Percentiles rank a stretch among this genome's conserved stretches.
phyloP scores from a whole-genome alignment of 257 asterid species.

The Echium plantagineum region DNA sequence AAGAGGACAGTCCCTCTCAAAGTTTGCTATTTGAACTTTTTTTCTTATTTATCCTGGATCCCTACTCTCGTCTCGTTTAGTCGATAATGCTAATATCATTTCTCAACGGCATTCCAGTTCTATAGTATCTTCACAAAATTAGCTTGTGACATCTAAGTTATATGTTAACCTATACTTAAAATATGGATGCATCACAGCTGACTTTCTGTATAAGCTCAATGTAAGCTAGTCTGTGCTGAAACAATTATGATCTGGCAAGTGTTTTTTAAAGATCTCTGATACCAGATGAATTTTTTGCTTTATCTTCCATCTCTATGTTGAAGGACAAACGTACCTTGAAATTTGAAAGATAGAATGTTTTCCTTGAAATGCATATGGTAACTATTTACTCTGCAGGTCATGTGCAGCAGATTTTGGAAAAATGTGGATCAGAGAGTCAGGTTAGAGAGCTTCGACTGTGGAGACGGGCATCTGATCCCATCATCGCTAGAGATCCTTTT shows the following conservation, averaged over 20 bases:
- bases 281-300: not conserved
- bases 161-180: not conserved
- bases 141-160: not conserved
- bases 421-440: conserved; percentile 32
- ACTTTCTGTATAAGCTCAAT: not conserved
- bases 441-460: conserved; percentile 75
- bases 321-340: not conserved
- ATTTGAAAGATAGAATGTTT: not conserved
- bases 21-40: not conserved
- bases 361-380: not conserved
- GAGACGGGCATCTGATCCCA: conserved; percentile 68
- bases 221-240: not conserved
- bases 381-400: conserved; percentile 38
- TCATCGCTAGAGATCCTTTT: conserved; percentile 74
- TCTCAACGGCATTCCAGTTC: not conserved
- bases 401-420: conserved; percentile 55
- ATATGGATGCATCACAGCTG: not conserved
- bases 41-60: not conserved
- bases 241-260: not conserved
- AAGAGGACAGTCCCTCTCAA: not conserved
- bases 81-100: not conserved
- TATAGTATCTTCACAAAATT: too few species aligned
- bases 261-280: not conserved
- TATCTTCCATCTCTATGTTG: not conserved
- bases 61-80: not conserved